Evolutionary conservation across 2,329 filamentous ascomycete genomes (phyloP).

Genomic region (Sporothrix humicola): DNA sequence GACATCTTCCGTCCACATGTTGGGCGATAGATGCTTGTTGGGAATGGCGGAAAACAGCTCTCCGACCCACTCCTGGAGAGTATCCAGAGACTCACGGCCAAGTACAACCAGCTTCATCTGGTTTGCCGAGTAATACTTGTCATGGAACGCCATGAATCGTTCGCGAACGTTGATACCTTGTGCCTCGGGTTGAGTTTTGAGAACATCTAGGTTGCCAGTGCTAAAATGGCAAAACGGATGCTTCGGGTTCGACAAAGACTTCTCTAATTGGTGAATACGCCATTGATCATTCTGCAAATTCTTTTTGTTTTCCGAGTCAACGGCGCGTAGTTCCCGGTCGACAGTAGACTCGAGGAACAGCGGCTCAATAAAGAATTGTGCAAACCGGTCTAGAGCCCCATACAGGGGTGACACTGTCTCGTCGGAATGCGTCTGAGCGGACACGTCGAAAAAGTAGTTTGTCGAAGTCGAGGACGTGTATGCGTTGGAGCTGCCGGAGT

Average conservation of each 20-base stretch:
- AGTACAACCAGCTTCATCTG: constrained; percentile 90
- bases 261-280: constrained; percentile 86
- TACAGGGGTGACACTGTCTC: constrained; percentile 67
- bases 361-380: constrained; percentile 90
- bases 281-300: constrained; percentile 90
- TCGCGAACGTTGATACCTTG: constrained; percentile 83
- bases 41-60: constrained; percentile 81
- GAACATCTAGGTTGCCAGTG: constrained; percentile 83
- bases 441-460: constrained; percentile 97
- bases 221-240: constrained; percentile 93
- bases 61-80: constrained; percentile 80
- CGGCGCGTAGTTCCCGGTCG: constrained; percentile 84
- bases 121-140: constrained; percentile 89
- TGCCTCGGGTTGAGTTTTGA: constrained; percentile 81
- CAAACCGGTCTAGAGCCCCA: constrained; percentile 86
- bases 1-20: constrained; percentile 59
- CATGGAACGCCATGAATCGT: constrained; percentile 92
- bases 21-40: constrained; percentile 76
- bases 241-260: constrained; percentile 82
- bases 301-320: constrained; percentile 98
- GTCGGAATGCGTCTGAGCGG: constrained; percentile 73
- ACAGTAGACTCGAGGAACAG: constrained; percentile 84
- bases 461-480: constrained; percentile 93
- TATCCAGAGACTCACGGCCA: constrained; percentile 79
- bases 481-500: constrained; percentile 92